A percentile compares a stretch with the other conserved stretches of the same genome.
Evolutionary conservation across 2,329 filamentous ascomycete species (phyloP).

Genomic region (Zymoseptoria ardabiliae): DNA sequence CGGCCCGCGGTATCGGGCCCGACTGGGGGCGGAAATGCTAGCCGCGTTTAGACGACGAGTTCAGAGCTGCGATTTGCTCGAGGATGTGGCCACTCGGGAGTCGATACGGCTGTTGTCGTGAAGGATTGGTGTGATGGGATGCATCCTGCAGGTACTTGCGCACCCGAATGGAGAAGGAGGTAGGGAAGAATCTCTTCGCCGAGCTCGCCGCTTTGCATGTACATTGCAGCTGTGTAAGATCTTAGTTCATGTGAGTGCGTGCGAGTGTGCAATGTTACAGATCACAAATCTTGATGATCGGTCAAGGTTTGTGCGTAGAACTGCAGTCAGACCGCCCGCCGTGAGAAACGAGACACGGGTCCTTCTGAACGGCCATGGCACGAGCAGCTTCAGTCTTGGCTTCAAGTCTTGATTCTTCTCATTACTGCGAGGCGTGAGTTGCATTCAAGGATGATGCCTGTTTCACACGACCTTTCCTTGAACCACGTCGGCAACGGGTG

Average conservation of each 20-base stretch:
- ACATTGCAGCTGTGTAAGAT: not conserved
- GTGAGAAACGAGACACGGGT: not conserved
- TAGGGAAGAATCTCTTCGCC: not conserved
- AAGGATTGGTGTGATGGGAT: not conserved
- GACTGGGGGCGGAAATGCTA: not conserved
- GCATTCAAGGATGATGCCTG: not conserved
- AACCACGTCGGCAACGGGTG: not conserved
- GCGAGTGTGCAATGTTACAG: not conserved
- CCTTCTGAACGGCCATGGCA: not conserved
- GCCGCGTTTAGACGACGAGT: not conserved
- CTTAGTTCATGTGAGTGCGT: not conserved
- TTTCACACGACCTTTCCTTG: not conserved
- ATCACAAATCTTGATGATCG: not conserved
- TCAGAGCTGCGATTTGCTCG: not conserved
- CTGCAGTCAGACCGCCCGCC: not conserved
- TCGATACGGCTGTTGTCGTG: not conserved
- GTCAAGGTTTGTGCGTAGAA: not conserved
- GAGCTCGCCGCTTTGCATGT: not conserved
- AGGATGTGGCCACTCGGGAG: not conserved
- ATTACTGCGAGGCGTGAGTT: not conserved
- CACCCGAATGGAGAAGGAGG: not conserved
- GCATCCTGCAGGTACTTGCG: not conserved
- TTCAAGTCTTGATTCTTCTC: not conserved
- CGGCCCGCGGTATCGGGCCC: too few species aligned
- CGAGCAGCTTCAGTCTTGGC: not conserved